Conservation (phyloP, 176 grass and related monocot species). For the Lolium multiflorum region DNA sequence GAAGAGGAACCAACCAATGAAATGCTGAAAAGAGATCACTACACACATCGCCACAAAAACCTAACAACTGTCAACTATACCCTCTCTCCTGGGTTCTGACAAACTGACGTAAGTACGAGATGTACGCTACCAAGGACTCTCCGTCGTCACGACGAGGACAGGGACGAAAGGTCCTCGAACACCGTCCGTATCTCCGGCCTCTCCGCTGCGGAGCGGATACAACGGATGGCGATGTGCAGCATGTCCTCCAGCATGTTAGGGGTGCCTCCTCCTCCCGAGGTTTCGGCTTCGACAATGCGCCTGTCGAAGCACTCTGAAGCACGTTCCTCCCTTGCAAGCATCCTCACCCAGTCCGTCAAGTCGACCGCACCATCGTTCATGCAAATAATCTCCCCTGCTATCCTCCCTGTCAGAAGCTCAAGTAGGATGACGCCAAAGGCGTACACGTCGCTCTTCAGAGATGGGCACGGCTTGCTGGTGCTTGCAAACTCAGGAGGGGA, state of each 20-base stretch:
- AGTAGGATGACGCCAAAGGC: constrained; percentile 89
- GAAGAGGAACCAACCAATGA: constrained; percentile 46
- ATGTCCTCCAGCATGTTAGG: constrained; percentile 63
- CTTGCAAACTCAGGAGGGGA: constrained; percentile 85
- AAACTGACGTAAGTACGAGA: constrained; percentile 57
- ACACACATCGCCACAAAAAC: constrained; percentile 45
- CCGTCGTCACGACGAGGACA: constrained; percentile 40
- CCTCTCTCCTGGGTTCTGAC: constrained; percentile 22
- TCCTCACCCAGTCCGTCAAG: constrained; percentile 91
- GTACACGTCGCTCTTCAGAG: constrained; percentile 89
- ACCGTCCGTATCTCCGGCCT: constrained; percentile 81
- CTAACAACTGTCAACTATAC: constrained; percentile 65
- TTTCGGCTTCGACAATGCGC: constrained; percentile 38
- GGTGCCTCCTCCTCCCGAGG: constrained; percentile 31
- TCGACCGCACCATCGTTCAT: constrained; percentile 71
- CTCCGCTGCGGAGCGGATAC: constrained; percentile 74
- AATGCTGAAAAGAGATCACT: constrained; percentile 37
- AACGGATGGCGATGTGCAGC: constrained; percentile 72
- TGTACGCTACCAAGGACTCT: constrained; percentile 50
- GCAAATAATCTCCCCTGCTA: constrained; percentile 80
- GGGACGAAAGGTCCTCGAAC: constrained; percentile 76
- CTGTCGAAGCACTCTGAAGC: constrained; percentile 75
- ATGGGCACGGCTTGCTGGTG: constrained; percentile 86
- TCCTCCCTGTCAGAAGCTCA: constrained; percentile 82
- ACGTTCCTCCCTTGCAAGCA: constrained; percentile 66